Evolutionary conservation across 768 basidiomycete species (phyloP).

Genomic region (Lepiota venenata): DNA sequence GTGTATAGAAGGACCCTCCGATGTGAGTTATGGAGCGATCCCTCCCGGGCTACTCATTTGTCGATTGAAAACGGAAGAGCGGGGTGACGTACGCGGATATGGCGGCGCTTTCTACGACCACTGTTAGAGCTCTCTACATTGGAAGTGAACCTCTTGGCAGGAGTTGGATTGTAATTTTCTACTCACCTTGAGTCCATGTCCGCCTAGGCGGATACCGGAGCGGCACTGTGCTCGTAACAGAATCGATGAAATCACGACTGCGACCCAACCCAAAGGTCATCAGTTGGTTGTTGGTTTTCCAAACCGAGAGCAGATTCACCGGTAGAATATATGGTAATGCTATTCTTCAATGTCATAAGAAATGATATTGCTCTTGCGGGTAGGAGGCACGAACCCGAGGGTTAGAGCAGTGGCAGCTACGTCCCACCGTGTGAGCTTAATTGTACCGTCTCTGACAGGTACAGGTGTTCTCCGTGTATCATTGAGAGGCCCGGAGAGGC

Average conservation of each 20-base stretch:
- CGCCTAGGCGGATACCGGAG: neutral
- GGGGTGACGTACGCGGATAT: slow-evolving; percentile 11
- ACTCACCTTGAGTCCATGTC: neutral
- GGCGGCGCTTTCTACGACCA: slow-evolving; percentile 15
- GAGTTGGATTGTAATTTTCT: neutral
- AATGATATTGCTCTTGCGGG: neutral
- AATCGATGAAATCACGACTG: neutral
- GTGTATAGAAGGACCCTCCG: neutral
- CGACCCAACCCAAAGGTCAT: neutral
- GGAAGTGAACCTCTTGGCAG: neutral
- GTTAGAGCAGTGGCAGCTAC: neutral
- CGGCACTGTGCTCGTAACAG: neutral
- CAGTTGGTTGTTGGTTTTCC: neutral
- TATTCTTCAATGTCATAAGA: neutral
- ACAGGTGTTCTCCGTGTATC: neutral
- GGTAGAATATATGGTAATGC: neutral
- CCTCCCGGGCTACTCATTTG: too few relatives aligned
- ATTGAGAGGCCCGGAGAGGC: neutral
- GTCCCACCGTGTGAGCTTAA: neutral
- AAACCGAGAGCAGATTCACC: neutral
- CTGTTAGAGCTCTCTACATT: neutral
- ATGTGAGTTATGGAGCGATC: too few relatives aligned
- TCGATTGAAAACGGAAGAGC: neutral
- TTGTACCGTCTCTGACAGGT: neutral
- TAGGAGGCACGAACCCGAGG: neutral